Evolutionary conservation across 331 rosid genomes (phyloP).

Genomic region (Dryas integrifolia): DNA sequence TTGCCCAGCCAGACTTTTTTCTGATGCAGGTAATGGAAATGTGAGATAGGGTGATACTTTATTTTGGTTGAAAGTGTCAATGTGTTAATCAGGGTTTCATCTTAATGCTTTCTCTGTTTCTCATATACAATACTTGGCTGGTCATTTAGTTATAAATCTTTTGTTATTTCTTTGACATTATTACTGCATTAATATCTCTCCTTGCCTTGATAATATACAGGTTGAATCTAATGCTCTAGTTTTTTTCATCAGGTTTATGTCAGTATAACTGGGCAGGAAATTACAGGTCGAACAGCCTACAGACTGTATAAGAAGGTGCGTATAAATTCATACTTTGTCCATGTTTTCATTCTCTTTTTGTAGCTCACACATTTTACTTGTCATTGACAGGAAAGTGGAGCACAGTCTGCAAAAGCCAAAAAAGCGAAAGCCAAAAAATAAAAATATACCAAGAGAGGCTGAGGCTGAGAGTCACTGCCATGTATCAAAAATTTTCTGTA

Average conservation of each 20-base stretch:
- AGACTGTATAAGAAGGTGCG: conserved; percentile 61
- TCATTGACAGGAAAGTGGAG: conserved; percentile 63
- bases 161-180: background rate
- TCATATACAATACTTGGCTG: background rate
- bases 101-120: background rate
- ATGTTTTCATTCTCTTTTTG: conserved; percentile 14
- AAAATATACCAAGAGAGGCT: conserved; percentile 43
- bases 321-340: conserved; percentile 1
- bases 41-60: background rate
- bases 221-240: conserved; percentile 26
- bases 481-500: background rate
- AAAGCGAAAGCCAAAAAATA: conserved; percentile 40
- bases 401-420: conserved; percentile 44
- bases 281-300: conserved; percentile 65
- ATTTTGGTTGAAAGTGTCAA: background rate
- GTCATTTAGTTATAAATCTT: background rate
- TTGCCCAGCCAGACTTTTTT: background rate
- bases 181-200: background rate
- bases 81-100: background rate
- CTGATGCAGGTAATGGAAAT: background rate
- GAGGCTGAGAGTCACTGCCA: conserved; percentile 26
- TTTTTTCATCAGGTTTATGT: conserved; percentile 65
- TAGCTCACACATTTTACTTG: conserved; percentile 22
- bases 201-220: background rate
- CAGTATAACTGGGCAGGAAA: conserved; percentile 66